Conservation (phyloP, 2,329 filamentous ascomycete genomes). For the Xylaria sp. region DNA sequence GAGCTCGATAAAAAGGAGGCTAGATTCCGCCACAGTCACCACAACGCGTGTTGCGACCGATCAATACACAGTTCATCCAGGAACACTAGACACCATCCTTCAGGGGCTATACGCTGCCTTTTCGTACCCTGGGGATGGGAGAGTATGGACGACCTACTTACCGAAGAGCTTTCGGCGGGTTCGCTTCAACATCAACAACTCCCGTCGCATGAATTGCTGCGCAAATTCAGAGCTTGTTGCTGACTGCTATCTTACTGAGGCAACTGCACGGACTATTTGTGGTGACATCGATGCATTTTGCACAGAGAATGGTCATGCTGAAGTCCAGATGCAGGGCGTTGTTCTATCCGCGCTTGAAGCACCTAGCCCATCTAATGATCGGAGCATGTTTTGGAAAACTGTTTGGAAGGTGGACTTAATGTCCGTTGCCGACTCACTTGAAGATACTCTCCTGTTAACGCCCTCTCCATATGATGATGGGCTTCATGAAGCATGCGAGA, state of each 20-base stretch:
- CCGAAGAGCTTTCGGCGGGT: conserved; percentile 25
- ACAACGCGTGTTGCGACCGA: neutral
- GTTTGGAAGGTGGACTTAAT: conserved; percentile 18
- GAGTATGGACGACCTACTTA: conserved; percentile 26
- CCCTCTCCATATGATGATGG: neutral
- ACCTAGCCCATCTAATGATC: conserved; percentile 22
- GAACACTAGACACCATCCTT: conserved; percentile 23
- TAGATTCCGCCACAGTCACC: neutral
- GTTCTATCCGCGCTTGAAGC: conserved; percentile 24
- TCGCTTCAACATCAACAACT: neutral
- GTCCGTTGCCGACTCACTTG: neutral
- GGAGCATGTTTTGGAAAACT: conserved; percentile 25
- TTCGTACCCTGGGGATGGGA: conserved; percentile 22
- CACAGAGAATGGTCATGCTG: neutral
- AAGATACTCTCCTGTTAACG: neutral
- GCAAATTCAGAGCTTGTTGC: neutral
- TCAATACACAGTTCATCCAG: conserved; percentile 20
- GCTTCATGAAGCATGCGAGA: conserved; percentile 7
- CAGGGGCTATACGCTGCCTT: conserved; percentile 31
- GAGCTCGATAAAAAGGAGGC: conserved; percentile 17
- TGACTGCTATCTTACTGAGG: conserved; percentile 1
- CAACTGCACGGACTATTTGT: neutral
- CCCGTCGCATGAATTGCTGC: neutral
- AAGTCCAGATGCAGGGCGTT: conserved; percentile 16
- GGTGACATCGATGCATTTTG: conserved; percentile 18